These are phyloP conservation scores for Cucurbita maxima DNA, from an alignment of 306 rosid genomes.

Conservation along the genomic window DNA sequence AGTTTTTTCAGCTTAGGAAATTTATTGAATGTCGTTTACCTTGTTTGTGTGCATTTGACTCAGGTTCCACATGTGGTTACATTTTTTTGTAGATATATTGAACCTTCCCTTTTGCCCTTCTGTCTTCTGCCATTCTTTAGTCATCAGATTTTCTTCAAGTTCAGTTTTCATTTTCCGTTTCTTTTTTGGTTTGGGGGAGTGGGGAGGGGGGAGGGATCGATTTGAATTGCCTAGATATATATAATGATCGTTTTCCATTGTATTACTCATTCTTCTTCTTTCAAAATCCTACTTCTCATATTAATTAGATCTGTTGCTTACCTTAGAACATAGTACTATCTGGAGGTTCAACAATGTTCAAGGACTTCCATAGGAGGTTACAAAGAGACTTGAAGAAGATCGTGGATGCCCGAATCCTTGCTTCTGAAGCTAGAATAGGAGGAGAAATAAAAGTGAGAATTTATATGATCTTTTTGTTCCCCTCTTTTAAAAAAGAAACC, in stretches of 20 bases:
- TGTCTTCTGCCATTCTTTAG: neutral
- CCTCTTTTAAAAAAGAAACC: neutral
- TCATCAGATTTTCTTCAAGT: neutral
- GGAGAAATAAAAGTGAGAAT: slow-evolving; percentile 63
- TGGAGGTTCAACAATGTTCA: slow-evolving; percentile 99
- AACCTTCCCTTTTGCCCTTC: neutral
- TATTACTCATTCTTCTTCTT: neutral
- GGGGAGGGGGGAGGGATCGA: neutral
- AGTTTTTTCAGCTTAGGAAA: neutral
- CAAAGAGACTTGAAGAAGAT: slow-evolving; percentile 91
- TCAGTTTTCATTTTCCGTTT: neutral
- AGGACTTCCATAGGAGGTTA: slow-evolving; percentile 94
- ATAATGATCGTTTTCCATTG: too few relatives aligned
- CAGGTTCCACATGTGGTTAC: neutral
- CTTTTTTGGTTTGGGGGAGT: neutral
- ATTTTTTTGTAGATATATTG: neutral
- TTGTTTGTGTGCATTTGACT: neutral
- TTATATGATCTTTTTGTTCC: neutral
- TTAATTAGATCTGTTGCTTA: neutral
- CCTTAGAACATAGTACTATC: slow-evolving; percentile 87
- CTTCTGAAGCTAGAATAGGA: slow-evolving; percentile 67
- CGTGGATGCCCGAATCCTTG: slow-evolving; percentile 78
- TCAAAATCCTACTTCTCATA: neutral
- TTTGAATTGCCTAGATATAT: neutral
- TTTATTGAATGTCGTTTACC: neutral